Percentiles rank a stretch among this genome's conserved stretches.
Evolutionary conservation across 257 asterid species (phyloP).

Genomic region (Osmanthus fragrans): DNA sequence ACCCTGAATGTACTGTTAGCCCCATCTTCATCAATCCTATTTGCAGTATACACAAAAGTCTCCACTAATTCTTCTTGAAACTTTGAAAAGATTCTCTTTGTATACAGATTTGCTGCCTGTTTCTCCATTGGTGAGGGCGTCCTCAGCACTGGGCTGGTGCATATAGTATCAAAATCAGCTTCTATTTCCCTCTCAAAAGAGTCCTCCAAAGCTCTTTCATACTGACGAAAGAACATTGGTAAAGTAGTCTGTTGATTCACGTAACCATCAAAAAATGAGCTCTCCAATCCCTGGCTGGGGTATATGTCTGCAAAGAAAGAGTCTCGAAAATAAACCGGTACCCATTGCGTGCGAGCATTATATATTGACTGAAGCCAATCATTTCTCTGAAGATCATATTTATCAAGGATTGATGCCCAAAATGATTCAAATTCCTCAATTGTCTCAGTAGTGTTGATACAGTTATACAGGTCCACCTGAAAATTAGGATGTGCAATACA

Average conservation of each 20-base stretch:
- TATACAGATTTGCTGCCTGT: conserved; percentile 75
- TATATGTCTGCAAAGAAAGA: conserved; percentile 68
- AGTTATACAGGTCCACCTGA: conserved; percentile 74
- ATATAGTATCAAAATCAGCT: conserved; percentile 73
- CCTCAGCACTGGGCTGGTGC: conserved; percentile 70
- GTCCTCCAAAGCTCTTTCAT: conserved; percentile 81
- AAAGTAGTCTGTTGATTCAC: conserved; percentile 81
- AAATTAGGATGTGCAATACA: conserved; percentile 69
- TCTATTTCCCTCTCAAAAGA: conserved; percentile 78
- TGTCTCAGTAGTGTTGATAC: conserved; percentile 79
- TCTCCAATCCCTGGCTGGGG: conserved; percentile 52
- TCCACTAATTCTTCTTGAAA: conserved; percentile 94
- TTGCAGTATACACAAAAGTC: conserved; percentile 93
- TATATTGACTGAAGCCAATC: conserved; percentile 90
- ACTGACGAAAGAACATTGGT: conserved; percentile 89
- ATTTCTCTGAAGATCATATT: conserved; percentile 68
- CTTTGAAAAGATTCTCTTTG: conserved; percentile 69
- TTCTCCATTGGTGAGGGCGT: conserved; percentile 98
- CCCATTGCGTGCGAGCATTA: conserved; percentile 76
- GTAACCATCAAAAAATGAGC: conserved; percentile 82
- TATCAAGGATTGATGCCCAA: conserved; percentile 69
- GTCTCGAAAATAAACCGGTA: conserved; percentile 82
- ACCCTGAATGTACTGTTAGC: conserved; percentile 71
- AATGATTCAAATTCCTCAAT: conserved; percentile 79
- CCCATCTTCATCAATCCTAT: conserved; percentile 73